Evolutionary conservation across 1,284 basidiomycete species (phyloP), one percentile per base, ranked within the genome.

Genomic region (Marasmius fiardii): DNA sequence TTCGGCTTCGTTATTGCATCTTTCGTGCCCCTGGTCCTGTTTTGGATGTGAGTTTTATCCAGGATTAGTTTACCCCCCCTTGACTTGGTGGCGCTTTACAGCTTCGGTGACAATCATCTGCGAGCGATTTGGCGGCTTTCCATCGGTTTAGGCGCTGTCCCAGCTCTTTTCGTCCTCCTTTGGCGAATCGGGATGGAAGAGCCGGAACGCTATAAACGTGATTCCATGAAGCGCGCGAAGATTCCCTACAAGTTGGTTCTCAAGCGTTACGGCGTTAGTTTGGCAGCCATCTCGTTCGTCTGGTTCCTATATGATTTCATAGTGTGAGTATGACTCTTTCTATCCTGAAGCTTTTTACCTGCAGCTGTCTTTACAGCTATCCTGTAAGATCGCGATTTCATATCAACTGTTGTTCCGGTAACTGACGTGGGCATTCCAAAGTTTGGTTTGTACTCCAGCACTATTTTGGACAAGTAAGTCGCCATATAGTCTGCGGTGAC

Each of bases 261-360:
- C 55, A 87, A 81, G 65, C 85, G 91, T 37, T 98, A 98, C 69
- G 91, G 92, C 76, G 69, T 75, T 33, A 78, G 80, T 26, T 70
- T 94, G 23, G 64, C 78, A 1, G 90, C 88, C 2, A 82, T 95
- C 59, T 90, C 82, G 6, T 58, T 88, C 16, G 80, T 84, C 16
- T 93, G 91, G 86, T 95, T 93, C 72, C 74, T 94, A 53, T 95
- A 94, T 67, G 90, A 93, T 66, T 87, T 92, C 65, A 89, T 92
- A 70, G 75, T 76, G 78, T 89, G 72, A 61, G 81, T 78, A 16
- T 49, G 45, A 52, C 4, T n/a, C 39, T 45, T 23, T 24, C n/a
- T 45, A n/a, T n/a, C n/a, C 21, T 11, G 11, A 45, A 50, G 35
- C 24, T 1, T 56, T 56, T 43, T 57, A 21, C 1, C 11, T 60